Base-by-base conservation (phyloP, 2,329 filamentous ascomycete species). In the Paecilomyces dactylethromorphus region DNA sequence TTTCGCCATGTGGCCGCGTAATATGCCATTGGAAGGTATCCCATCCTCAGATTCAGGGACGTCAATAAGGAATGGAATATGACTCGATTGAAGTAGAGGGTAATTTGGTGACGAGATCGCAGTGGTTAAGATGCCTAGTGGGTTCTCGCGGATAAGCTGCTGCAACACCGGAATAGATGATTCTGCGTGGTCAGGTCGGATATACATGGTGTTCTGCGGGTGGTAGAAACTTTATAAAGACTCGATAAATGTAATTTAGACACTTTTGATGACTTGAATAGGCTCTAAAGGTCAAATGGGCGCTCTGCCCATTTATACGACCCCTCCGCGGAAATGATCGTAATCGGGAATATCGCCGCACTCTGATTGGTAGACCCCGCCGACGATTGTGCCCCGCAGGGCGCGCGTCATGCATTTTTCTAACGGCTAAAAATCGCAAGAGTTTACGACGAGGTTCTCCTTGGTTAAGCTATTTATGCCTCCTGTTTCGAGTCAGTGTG, bases 111-210 rank as follows among this genome's bases (percentile, higher is more conserved):
- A 86, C 0, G 73, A 66, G 51, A 89, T 82, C 4, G 83, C 84
- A 0, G 86, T 88, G 8, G 84, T 88, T 7, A 89, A 66, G 13
- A 88, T 75, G 1, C 86, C 86, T 0, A 89, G 76, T 0, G 86
- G 84, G 64, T 87, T 83, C 13, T 82, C 77, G 21, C 76, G 78
- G 65, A 89, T 84, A 56, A 89, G 76, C 57, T 81, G 71, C 33
- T 80, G 80, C 22, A 89, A 78, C 2, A 73, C 71, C 0, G 75
- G 71, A 57, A 84, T 74, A 58, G 76, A 69, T 7, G 72, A 64
- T 62, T 88, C 85, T 10, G 78, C 81, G 69, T 87, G 84, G 15
- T 69, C 77, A 11, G 70, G 70, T 21, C 78, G 81, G 62, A 88
- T 79, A 71, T 87, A 83, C 86, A 88, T 88, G 29, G 22, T 64